phyloP scores from a whole-genome alignment of 1,284 basidiomycete genomes.

The Ustilago tritici region DNA sequence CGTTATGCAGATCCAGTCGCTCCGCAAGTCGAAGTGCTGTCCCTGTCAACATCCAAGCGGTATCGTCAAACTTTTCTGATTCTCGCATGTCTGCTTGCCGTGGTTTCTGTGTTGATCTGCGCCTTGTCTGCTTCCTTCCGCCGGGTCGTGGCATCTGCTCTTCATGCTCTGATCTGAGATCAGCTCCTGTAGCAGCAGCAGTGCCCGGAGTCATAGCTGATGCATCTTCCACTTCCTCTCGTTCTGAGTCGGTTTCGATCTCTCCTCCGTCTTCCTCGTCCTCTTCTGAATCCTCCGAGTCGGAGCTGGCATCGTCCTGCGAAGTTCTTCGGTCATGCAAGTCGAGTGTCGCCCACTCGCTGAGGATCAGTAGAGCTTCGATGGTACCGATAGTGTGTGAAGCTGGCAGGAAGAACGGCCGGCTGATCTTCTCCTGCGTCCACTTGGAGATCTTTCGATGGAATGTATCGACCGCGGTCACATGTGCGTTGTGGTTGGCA shows the following conservation, averaged over 20 bases:
- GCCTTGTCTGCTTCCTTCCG: constrained; percentile 8
- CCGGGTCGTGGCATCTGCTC: constrained; percentile 28
- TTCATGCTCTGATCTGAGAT: constrained; percentile 36
- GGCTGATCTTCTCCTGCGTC: constrained; percentile 56
- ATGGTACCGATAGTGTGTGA: constrained; percentile 56
- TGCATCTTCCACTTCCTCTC: constrained; percentile 20
- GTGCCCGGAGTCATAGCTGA: constrained; percentile 25
- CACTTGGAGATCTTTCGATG: constrained; percentile 56
- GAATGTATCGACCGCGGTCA: constrained; percentile 46
- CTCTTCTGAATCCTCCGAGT: constrained; percentile 40
- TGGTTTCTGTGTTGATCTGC: constrained; percentile 16
- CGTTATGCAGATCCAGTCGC: constrained; percentile 54
- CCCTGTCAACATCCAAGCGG: constrained; percentile 56
- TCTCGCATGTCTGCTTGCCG: constrained; percentile 46
- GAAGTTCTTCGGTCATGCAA: constrained; percentile 48
- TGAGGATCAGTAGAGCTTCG: constrained; percentile 55
- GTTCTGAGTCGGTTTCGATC: constrained; percentile 19
- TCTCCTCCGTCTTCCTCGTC: constrained; percentile 15
- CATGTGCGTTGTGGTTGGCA: constrained; percentile 46
- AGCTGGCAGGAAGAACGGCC: constrained; percentile 49
- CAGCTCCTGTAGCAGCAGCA: constrained; percentile 24
- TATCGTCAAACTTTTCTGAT: constrained; percentile 56
- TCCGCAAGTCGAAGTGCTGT: constrained; percentile 55
- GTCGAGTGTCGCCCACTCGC: constrained; percentile 57
- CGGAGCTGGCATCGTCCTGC: constrained; percentile 38